phyloP scores from a whole-genome alignment of 148 eudicot species.

The Arctostaphylos glauca region DNA sequence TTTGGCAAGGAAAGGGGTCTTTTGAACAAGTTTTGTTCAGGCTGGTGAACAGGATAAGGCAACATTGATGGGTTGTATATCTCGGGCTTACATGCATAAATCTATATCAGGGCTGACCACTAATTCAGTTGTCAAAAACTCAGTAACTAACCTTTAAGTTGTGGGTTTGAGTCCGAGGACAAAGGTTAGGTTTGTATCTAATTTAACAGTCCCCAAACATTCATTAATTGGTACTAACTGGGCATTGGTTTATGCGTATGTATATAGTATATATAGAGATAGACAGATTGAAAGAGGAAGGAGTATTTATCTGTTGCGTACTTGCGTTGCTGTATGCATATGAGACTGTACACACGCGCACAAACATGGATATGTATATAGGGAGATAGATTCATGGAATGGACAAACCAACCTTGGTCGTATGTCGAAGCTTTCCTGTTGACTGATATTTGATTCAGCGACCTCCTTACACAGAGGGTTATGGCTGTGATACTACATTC shows the following conservation, averaged over 20 bases:
- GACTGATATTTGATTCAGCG: not conserved
- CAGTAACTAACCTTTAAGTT: not conserved
- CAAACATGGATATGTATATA: not conserved
- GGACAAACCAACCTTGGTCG: not conserved
- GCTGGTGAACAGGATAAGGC: not conserved
- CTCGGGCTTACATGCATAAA: not conserved
- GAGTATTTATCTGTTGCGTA: not conserved
- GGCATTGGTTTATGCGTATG: not conserved
- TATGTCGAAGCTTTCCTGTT: not conserved
- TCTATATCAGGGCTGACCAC: not conserved
- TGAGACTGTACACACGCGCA: not conserved
- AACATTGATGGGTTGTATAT: not conserved
- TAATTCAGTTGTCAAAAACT: not conserved
- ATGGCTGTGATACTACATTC: not conserved
- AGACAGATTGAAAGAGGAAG: not conserved
- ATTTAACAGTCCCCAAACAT: not conserved
- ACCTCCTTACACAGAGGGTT: not conserved
- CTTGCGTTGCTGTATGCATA: not conserved
- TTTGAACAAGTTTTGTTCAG: not conserved
- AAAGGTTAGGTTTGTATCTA: not conserved
- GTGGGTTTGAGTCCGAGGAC: not conserved
- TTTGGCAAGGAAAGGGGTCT: too few species aligned
- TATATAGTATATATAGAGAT: not conserved
- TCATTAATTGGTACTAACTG: not conserved
- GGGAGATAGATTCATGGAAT: not conserved